Evolutionary conservation across 148 eudicot species (phyloP).

Genomic region (Vaccinium darrowii): DNA sequence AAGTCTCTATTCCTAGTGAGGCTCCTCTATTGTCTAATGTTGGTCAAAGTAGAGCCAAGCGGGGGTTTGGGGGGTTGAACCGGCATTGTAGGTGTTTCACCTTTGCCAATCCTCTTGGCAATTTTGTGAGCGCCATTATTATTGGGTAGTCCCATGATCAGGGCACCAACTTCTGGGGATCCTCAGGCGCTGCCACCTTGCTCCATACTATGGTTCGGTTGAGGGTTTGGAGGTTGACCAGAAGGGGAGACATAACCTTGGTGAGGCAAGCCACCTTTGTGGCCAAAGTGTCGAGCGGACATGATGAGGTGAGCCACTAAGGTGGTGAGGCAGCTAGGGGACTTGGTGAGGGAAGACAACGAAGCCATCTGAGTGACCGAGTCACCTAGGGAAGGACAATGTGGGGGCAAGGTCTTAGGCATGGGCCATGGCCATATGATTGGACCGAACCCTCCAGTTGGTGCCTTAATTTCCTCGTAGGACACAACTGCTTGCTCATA

Average conservation of each 20-base stretch:
- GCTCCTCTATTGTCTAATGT: background rate
- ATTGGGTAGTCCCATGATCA: background rate
- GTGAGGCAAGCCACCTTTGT: background rate
- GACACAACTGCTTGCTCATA: background rate
- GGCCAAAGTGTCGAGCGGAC: background rate
- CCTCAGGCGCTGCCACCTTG: background rate
- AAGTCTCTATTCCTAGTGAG: background rate
- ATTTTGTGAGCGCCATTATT: background rate
- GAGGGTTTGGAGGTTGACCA: background rate
- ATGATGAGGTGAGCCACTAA: background rate
- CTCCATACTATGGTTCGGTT: background rate
- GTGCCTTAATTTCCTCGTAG: background rate
- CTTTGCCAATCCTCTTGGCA: background rate
- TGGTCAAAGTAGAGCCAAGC: background rate
- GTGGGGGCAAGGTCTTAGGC: background rate
- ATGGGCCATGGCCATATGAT: background rate
- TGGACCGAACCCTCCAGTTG: background rate
- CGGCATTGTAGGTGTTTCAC: background rate
- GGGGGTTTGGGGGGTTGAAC: background rate
- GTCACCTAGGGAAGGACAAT: background rate
- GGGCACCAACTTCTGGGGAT: background rate
- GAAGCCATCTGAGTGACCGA: background rate
- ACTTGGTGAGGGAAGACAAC: background rate
- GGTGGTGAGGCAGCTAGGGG: background rate
- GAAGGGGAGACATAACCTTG: background rate